phyloP scores from a whole-genome alignment of 1,139 yeast species.

The Kodamaea suecica region DNA sequence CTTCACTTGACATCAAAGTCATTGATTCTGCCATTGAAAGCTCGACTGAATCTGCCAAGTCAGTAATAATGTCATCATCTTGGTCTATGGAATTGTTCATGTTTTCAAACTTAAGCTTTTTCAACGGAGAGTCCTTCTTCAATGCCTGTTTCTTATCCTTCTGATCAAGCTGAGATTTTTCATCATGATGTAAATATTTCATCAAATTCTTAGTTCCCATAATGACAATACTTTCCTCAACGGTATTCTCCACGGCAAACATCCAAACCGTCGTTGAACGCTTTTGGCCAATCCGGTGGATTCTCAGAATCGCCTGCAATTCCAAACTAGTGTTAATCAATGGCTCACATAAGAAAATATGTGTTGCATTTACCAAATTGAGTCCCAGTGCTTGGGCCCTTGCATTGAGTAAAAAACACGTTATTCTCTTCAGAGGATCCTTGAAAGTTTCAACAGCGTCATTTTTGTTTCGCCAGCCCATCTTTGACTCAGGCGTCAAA shows the following conservation, averaged over 20 bases:
- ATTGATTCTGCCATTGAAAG: conserved; percentile 32
- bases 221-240: conserved; percentile 84
- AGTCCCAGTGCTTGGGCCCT: conserved; percentile 87
- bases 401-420: conserved; percentile 83
- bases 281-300: conserved; percentile 89
- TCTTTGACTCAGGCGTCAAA: conserved; percentile 30
- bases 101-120: no score
- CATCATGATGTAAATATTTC: conserved; percentile 26
- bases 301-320: conserved; percentile 85
- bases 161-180: conserved; percentile 7
- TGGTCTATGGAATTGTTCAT: no score
- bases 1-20: conserved; percentile 37
- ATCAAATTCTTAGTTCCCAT: conserved; percentile 52
- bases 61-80: conserved; percentile 2
- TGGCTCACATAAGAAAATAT: conserved; percentile 88
- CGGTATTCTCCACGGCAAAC: conserved; percentile 78
- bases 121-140: no score
- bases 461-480: conserved; percentile 28
- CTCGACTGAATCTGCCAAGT: conserved; percentile 2
- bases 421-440: conserved; percentile 52
- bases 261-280: conserved; percentile 84
- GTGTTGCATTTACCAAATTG: conserved; percentile 86
- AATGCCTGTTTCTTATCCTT: no score
- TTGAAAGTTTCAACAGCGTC: conserved; percentile 63
- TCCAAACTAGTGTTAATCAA: conserved; percentile 85